Conservation (phyloP, 805 yeast species). For the Pichia insulana region DNA sequence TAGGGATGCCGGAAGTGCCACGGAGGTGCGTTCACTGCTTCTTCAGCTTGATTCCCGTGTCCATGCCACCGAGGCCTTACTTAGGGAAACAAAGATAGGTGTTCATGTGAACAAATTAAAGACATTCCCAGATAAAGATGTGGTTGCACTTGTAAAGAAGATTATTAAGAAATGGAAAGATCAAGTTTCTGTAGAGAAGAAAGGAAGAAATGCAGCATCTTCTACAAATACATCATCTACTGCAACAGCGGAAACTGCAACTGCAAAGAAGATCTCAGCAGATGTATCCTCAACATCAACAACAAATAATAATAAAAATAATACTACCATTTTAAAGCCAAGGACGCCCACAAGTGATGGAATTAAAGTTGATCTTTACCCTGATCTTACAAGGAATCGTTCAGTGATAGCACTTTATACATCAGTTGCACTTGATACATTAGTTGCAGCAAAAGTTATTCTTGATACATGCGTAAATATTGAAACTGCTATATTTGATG, state of each 20-base stretch:
- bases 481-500: conserved; percentile 60
- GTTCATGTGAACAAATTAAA: conserved; percentile 89
- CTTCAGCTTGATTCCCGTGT: conserved; percentile 60
- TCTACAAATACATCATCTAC: neutral
- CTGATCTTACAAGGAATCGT: conserved; percentile 73
- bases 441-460: conserved; percentile 40
- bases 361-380: conserved; percentile 57
- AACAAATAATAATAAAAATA: neutral
- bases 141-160: conserved; percentile 64
- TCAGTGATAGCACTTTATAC: conserved; percentile 80
- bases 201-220: conserved; percentile 14
- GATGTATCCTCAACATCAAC: neutral
- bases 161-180: conserved; percentile 90
- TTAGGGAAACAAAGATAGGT: conserved; percentile 94
- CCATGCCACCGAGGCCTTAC: conserved; percentile 72
- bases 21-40: conserved; percentile 58
- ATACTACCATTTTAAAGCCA: conserved; percentile 36
- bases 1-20: conserved; percentile 35
- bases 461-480: conserved; percentile 58
- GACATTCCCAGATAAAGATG: conserved; percentile 55
- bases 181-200: conserved; percentile 61
- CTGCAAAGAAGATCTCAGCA: neutral
- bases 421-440: conserved; percentile 78
- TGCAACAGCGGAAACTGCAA: conserved; percentile 2
- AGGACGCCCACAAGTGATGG: conserved; percentile 80